These are phyloP conservation scores for Penicillium janthinellum DNA, from an alignment of 2,329 filamentous ascomycete species.

Conservation along the genomic window DNA sequence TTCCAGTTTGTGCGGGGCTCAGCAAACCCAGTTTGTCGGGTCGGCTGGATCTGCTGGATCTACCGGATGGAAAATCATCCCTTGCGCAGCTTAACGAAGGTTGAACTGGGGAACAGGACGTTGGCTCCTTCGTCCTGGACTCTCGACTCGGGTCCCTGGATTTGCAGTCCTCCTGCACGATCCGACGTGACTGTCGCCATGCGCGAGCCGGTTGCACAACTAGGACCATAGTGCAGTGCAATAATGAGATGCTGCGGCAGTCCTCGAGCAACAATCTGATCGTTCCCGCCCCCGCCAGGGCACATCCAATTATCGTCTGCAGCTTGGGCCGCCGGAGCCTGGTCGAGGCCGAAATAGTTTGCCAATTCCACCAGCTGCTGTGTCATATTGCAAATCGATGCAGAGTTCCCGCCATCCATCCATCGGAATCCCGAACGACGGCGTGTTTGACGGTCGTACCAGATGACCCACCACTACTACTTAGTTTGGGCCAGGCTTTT, in stretches of 20 bases:
- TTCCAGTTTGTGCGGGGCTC: neutral
- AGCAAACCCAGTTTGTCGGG: conserved; percentile 4
- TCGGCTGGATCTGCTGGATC: neutral
- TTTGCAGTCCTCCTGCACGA: neutral
- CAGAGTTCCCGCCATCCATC: neutral
- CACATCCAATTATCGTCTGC: conserved; percentile 10
- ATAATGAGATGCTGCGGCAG: neutral
- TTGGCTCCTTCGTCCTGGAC: neutral
- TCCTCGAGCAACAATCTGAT: conserved; percentile 1
- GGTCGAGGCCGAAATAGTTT: conserved; percentile 15
- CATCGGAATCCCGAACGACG: conserved; percentile 9
- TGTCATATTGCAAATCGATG: conserved; percentile 21
- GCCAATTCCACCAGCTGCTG: conserved; percentile 20
- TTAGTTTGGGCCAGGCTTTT: neutral
- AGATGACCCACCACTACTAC: conserved; percentile 1
- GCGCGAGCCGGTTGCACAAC: conserved; percentile 14
- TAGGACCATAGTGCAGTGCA: neutral
- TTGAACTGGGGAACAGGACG: neutral
- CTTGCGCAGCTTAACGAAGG: conserved; percentile 12
- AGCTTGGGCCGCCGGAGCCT: neutral
- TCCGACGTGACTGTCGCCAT: conserved; percentile 4
- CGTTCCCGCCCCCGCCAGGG: neutral
- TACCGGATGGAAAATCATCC: neutral
- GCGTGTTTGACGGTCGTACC: conserved; percentile 6
- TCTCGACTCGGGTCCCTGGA: too few species aligned